Evolutionary conservation across 805 yeast genomes (phyloP), one percentile per base, ranked within the genome.

Genomic region (Teunomyces kruisii): DNA sequence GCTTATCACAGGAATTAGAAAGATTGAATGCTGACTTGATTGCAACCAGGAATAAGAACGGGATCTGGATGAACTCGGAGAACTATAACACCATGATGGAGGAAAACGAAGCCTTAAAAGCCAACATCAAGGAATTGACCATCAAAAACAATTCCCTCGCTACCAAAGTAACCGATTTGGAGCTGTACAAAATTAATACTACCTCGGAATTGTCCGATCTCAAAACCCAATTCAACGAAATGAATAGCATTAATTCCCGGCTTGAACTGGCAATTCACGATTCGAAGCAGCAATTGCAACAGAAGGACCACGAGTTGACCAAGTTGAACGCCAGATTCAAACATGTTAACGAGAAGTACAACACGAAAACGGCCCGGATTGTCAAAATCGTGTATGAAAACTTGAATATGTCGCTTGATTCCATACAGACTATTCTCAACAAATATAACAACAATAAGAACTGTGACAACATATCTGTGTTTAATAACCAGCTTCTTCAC

Each of bases 41-140:
- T 31, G 84, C 91, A 0, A 75, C 88, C 0, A 73, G 84, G 49
- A 65, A 69, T 8, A 83, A 78, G 57, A 86, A 83, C 50, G 90
- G 91, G 1, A 73, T 86, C 17, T 83, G 70, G 55, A 64, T 87
- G 75, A 80, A 81, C 54, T 79, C 78, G 26, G 73, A 67, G 12
- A 82, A 82, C 57, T 84, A 84, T 54, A 50, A 58, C 15, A 50
- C 51, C 16, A 48, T 67, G 13, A 42, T 55, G 2, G 54, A 49
- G 19, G 61, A 58, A 32, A 55, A 56, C 36, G 76, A 75, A 15
- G 49, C 58, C 8, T 46, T 60, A 41, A 54, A 52, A 40, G 52
- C 58, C 7, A 54, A 55, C n/a, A 33, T 56, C 1, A 53, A 54
- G 31, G 67, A 62, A 37, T 29, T 44, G n/a, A 37, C 36, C 12